Conservation (phyloP, 495 filamentous ascomycete genomes). For the Penicillium silybi region DNA sequence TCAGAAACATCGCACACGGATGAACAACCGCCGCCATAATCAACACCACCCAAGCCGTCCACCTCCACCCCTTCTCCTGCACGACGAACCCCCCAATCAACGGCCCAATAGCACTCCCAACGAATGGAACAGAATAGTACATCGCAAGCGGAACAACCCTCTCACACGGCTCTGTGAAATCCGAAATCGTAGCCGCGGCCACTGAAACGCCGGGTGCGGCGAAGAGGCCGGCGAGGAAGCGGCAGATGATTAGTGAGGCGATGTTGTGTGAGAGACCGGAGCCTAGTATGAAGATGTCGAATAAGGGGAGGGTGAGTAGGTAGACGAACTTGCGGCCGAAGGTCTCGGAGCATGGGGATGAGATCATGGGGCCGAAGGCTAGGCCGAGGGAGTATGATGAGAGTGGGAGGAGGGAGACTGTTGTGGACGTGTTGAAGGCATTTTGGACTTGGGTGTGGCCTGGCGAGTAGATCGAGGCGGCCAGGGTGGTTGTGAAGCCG, state of each 20-base stretch:
- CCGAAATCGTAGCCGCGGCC: constrained; percentile 20
- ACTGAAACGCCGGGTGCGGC: constrained; percentile 16
- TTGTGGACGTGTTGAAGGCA: constrained; percentile 45
- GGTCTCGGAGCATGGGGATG: constrained; percentile 56
- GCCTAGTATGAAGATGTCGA: constrained; percentile 61
- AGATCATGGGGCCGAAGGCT: constrained; percentile 56
- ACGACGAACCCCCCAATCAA: constrained; percentile 59
- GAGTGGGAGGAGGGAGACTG: constrained; percentile 51
- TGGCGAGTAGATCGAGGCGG: constrained; percentile 1
- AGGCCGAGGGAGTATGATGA: constrained; percentile 55
- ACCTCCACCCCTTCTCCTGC: constrained; percentile 51
- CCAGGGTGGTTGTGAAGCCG: constrained; percentile 4
- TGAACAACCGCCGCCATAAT: constrained; percentile 17
- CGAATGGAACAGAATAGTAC: constrained; percentile 44
- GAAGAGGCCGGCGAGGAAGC: constrained; percentile 59
- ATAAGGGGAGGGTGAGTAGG: constrained; percentile 48
- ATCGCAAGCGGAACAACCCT: constrained; percentile 13
- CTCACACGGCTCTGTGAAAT: constrained; percentile 9
- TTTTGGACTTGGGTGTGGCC: constrained; percentile 31
- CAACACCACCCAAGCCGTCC: constrained; percentile 49
- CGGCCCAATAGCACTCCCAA: constrained; percentile 52
- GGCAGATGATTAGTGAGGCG: constrained; percentile 50
- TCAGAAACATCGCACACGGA: constrained; percentile 35
- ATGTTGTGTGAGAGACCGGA: constrained; percentile 55
- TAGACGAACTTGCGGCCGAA: constrained; percentile 54